Conservation (phyloP, 139 green algal species). For the Pleodorina starrii region DNA sequence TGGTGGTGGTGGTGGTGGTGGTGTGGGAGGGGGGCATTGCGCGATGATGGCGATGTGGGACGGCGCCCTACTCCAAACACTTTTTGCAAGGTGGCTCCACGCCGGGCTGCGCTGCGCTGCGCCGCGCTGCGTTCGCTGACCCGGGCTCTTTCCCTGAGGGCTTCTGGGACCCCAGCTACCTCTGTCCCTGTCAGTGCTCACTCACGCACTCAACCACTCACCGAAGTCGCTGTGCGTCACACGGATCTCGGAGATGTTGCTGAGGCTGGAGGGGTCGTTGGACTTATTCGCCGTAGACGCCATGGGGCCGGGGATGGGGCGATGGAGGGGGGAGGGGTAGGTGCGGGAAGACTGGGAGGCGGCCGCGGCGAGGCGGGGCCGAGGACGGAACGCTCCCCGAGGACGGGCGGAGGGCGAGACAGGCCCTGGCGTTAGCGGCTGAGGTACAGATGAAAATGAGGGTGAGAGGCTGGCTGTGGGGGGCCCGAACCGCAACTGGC, state of each 20-base stretch:
- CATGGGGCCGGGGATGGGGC: neutral
- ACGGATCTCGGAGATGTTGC: constrained; percentile 45
- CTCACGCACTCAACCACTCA: neutral
- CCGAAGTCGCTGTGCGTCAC: constrained; percentile 35
- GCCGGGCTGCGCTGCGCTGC: neutral
- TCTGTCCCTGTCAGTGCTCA: neutral
- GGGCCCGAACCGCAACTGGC: neutral
- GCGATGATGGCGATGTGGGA: neutral
- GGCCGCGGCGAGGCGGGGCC: neutral
- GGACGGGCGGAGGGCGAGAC: neutral
- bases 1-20: neutral
- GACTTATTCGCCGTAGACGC: neutral
- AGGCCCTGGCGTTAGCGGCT: neutral
- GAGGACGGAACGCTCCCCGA: neutral
- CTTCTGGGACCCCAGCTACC: neutral
- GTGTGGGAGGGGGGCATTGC: no score
- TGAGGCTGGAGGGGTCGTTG: constrained; percentile 35
- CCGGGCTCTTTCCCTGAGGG: neutral
- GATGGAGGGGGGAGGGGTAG: neutral
- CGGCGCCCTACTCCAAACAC: neutral
- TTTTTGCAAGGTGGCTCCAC: neutral
- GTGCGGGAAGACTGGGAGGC: neutral
- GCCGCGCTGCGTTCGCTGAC: neutral
- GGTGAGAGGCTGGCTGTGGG: neutral
- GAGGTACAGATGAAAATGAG: neutral